Conservation (phyloP, 2,329 filamentous ascomycete species). For the Cadophora sp. region DNA sequence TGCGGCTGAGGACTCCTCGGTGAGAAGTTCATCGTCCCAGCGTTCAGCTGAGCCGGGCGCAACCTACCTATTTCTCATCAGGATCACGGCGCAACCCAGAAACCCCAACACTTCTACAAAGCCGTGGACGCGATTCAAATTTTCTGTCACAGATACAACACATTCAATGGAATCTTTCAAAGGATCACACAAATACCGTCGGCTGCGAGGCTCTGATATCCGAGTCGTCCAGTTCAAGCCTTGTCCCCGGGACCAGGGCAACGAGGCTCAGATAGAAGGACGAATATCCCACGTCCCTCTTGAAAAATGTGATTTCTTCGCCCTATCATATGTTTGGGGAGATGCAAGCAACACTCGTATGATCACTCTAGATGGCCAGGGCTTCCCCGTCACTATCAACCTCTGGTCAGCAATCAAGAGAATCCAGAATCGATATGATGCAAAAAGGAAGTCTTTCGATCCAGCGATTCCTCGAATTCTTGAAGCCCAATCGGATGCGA, state of each 20-base stretch:
- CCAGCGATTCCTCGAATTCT: neutral
- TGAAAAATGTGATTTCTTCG: neutral
- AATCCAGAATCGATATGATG: neutral
- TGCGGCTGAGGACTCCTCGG: too few species aligned
- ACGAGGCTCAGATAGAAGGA: neutral
- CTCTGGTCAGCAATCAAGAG: neutral
- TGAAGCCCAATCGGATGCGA: neutral
- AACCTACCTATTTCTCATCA: too few species aligned
- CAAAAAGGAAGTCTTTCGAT: neutral
- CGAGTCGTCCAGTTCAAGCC: neutral
- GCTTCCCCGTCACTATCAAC: neutral
- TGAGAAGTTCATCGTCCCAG: too few species aligned
- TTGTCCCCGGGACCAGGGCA: neutral
- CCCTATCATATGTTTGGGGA: neutral
- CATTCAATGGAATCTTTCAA: neutral
- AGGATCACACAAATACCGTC: neutral
- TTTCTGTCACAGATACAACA: neutral
- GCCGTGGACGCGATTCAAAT: too few species aligned
- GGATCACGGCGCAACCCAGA: too few species aligned
- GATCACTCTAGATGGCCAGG: conserved; percentile 1
- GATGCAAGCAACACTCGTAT: neutral
- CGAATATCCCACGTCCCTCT: neutral
- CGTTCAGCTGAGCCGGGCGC: too few species aligned
- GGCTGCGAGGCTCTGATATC: conserved; percentile 1
- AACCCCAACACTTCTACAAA: too few species aligned